These are phyloP conservation scores for Blastocystis sp. DNA, from an alignment of 352 stramenopile species.

Conservation along the genomic window DNA sequence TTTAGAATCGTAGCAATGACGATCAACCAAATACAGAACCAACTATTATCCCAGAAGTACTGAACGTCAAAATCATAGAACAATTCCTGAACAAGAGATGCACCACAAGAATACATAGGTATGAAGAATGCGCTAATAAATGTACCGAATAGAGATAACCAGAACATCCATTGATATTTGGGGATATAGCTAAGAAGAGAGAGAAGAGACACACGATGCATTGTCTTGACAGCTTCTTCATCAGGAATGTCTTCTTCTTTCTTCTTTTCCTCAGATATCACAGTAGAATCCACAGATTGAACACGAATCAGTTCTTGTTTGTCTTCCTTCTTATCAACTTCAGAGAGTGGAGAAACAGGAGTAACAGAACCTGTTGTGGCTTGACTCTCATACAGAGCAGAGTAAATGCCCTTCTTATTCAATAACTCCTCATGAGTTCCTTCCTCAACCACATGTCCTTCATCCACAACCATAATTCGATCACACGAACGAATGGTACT, in stretches of 20 bases:
- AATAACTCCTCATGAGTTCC: constrained; percentile 84
- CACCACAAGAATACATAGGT: not conserved
- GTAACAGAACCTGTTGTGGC: not conserved
- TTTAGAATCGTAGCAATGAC: not conserved
- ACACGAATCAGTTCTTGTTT: no score
- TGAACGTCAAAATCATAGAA: not conserved
- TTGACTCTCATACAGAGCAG: constrained; percentile 68
- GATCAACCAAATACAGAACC: not conserved
- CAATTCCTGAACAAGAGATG: not conserved
- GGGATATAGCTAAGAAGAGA: no score
- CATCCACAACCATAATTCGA: constrained; percentile 83
- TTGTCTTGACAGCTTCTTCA: no score
- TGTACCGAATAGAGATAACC: not conserved
- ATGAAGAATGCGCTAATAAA: not conserved
- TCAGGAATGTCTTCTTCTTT: no score
- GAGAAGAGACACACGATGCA: no score
- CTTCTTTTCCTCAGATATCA: no score
- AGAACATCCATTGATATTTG: not conserved
- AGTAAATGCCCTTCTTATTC: constrained; percentile 70
- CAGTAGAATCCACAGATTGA: no score
- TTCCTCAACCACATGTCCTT: constrained; percentile 80
- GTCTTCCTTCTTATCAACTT: not conserved
- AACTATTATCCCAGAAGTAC: not conserved
- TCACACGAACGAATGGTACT: no score
- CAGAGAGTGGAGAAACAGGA: no score